phyloP scores from a whole-genome alignment of 2,329 filamentous ascomycete species.

The Xylaria sp. region DNA sequence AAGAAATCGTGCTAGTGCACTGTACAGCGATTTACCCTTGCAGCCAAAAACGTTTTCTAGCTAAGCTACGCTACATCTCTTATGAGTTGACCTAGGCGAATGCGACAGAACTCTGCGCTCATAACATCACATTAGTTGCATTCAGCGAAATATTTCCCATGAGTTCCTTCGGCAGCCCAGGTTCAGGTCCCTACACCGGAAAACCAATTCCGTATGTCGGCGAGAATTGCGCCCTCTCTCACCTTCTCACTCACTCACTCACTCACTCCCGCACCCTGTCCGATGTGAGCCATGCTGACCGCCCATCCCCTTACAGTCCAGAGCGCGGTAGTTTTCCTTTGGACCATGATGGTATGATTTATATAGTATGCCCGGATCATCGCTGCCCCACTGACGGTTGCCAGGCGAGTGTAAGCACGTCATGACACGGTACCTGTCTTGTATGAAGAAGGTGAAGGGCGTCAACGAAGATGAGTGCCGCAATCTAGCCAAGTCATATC shows the following conservation, averaged over 20 bases:
- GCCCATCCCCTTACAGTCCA: constrained; percentile 64
- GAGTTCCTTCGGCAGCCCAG: constrained; percentile 50
- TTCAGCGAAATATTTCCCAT: constrained; percentile 30
- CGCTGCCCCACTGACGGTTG: not conserved
- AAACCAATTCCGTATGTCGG: constrained; percentile 47
- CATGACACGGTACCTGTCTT: constrained; percentile 86
- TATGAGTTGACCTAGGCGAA: not conserved
- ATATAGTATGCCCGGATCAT: not conserved
- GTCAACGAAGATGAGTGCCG: constrained; percentile 89
- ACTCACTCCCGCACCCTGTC: not conserved
- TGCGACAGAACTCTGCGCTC: not conserved
- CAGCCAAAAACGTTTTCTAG: constrained; percentile 8
- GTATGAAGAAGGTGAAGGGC: constrained; percentile 84
- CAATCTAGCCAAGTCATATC: constrained; percentile 84
- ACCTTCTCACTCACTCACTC: not conserved
- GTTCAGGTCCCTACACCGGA: constrained; percentile 44
- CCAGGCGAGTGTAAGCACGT: constrained; percentile 91
- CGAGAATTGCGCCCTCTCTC: constrained; percentile 19
- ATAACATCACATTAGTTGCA: not conserved
- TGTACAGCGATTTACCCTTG: not conserved
- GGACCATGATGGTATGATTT: constrained; percentile 79
- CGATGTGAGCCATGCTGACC: constrained; percentile 9
- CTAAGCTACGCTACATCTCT: not conserved
- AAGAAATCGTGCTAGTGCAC: not conserved
- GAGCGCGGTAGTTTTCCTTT: constrained; percentile 96